A percentile compares a stretch with the other conserved stretches of the same genome.
Evolutionary conservation across 441 rosid species (phyloP).

Genomic region (Croton laevigatus): DNA sequence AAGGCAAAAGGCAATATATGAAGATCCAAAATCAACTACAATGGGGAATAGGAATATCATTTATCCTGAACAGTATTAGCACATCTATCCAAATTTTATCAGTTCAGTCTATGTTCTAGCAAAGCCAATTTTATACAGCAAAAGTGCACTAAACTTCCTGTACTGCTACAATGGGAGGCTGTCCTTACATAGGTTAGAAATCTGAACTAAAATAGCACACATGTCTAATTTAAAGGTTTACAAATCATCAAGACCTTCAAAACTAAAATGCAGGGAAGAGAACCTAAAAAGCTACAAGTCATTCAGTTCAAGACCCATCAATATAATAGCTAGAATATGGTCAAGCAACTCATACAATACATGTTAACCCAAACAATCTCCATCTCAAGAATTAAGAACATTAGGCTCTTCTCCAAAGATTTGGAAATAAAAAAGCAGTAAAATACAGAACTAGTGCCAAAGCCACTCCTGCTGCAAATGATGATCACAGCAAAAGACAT

Average conservation of each 20-base stretch:
- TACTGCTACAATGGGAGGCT: neutral
- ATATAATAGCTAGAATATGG: neutral
- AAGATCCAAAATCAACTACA: conserved; percentile 4
- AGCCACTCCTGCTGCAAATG: neutral
- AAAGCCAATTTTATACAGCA: too few species aligned
- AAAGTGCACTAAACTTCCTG: too few species aligned
- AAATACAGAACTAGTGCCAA: neutral
- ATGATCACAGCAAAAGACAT: neutral
- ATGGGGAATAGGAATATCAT: neutral
- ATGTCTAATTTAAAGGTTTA: neutral
- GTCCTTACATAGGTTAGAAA: neutral
- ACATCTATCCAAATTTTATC: too few species aligned
- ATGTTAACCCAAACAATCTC: neutral
- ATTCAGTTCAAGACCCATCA: neutral
- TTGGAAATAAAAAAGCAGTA: neutral
- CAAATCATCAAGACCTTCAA: neutral
- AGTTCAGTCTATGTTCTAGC: too few species aligned
- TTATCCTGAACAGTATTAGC: too few species aligned
- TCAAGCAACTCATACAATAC: neutral
- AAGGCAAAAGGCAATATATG: neutral
- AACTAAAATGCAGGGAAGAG: neutral
- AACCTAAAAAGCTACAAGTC: neutral
- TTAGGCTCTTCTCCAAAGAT: neutral
- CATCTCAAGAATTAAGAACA: neutral
- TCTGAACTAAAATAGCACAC: neutral